Evolutionary conservation across 208 protist genomes (phyloP).

Genomic region (Leishmania mexicana): DNA sequence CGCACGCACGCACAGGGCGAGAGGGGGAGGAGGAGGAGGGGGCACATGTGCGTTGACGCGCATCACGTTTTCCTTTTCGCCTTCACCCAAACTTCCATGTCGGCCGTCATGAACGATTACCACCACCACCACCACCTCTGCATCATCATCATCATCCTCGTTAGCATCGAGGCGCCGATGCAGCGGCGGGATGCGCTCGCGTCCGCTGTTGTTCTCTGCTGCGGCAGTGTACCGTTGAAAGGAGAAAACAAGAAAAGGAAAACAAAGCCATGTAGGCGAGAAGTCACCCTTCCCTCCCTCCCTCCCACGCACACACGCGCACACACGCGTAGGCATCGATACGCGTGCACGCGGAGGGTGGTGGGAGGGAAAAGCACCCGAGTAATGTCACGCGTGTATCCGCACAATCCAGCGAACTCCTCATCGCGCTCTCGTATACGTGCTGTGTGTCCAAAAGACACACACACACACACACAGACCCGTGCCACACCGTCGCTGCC

Average conservation of each 20-base stretch:
- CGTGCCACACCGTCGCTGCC: not conserved
- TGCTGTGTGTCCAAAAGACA: no score
- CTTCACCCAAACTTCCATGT: not conserved
- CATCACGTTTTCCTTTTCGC: not conserved
- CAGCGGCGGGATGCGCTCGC: not conserved
- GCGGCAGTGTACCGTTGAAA: not conserved
- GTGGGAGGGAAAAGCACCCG: no score
- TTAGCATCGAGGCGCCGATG: not conserved
- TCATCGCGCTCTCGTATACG: no score
- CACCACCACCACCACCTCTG: no score
- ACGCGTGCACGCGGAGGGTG: not conserved
- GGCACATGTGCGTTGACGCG: not conserved
- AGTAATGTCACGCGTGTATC: no score
- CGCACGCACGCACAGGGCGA: not conserved
- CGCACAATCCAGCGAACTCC: no score
- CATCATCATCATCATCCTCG: not conserved
- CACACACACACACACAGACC: no score
- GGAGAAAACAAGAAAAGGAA: slow-evolving; percentile 5
- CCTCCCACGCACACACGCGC: no score
- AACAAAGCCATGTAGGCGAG: not conserved
- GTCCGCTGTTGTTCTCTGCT: not conserved
- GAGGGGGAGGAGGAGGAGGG: not conserved
- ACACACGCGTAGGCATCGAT: no score
- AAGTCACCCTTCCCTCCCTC: no score
- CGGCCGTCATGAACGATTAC: not conserved